phyloP scores from a whole-genome alignment of 345 rosid genomes.

The Chamaenerion angustifolium region DNA sequence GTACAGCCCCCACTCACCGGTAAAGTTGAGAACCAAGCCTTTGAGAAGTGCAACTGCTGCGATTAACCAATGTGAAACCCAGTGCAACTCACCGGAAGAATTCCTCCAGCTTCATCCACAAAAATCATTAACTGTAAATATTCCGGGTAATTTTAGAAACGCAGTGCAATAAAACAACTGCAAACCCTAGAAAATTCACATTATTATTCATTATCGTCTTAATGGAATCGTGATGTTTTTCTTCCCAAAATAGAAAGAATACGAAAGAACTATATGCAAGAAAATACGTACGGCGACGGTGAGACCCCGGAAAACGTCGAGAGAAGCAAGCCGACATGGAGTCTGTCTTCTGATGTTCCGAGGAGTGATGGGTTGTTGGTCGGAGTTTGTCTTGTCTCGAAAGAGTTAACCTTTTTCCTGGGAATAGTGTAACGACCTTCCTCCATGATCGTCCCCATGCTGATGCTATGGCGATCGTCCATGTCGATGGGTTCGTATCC shows the following conservation, averaged over 20 bases:
- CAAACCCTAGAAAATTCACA: not conserved
- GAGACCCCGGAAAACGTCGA: conserved; percentile 12
- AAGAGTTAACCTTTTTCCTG: too few species aligned
- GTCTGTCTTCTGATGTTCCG: not conserved
- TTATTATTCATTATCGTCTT: too few species aligned
- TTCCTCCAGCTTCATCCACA: conserved; percentile 72
- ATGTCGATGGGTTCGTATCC: too few species aligned
- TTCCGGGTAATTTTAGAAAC: not conserved
- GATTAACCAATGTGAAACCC: conserved; percentile 33
- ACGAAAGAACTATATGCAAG: too few species aligned
- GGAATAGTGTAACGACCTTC: too few species aligned
- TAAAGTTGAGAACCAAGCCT: conserved; percentile 30
- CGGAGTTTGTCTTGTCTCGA: too few species aligned
- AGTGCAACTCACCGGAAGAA: too few species aligned
- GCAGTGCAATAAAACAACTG: not conserved
- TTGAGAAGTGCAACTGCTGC: conserved; percentile 29
- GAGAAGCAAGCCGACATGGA: conserved; percentile 6
- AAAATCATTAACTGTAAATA: conserved; percentile 70
- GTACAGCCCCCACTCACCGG: not conserved
- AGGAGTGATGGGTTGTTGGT: too few species aligned
- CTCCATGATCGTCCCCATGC: too few species aligned
- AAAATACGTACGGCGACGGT: conserved; percentile 12
- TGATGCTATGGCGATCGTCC: too few species aligned
- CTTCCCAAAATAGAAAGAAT: too few species aligned
- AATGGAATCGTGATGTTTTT: too few species aligned